These are phyloP conservation scores for Fremontodendron californicum DNA, from an alignment of 345 rosid genomes.

Conservation along the genomic window DNA sequence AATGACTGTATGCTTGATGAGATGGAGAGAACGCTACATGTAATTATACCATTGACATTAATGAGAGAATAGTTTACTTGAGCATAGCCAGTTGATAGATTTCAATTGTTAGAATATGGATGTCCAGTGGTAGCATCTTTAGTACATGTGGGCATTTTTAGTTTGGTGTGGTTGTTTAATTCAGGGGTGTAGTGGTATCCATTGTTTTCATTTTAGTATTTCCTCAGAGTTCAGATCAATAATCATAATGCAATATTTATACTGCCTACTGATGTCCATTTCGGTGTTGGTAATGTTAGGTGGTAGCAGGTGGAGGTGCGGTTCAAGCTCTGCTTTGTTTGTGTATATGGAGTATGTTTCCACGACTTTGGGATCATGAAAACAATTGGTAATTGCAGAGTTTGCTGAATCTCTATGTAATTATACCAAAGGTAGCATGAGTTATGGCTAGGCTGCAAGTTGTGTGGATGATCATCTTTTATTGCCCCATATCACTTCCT, in stretches of 20 bases:
- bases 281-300: conserved; percentile 42
- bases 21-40: conserved; percentile 96
- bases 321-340: conserved; percentile 87
- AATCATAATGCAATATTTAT: not conserved
- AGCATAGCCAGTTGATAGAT: too few species aligned
- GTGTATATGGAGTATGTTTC: conserved; percentile 92
- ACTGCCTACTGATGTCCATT: not conserved
- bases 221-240: not conserved
- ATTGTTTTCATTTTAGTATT: not conserved
- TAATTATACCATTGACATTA: conserved; percentile 32
- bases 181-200: not conserved
- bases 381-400: conserved; percentile 88
- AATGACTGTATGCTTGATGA: conserved; percentile 98
- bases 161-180: not conserved
- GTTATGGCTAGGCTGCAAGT: not conserved
- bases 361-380: conserved; percentile 82
- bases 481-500: not conserved
- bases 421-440: conserved; percentile 71
- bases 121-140: not conserved
- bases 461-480: not conserved
- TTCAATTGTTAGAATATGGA: not conserved
- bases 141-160: not conserved
- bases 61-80: not conserved
- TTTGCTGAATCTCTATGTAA: conserved; percentile 74
- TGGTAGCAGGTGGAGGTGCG: conserved; percentile 99